Conservation (phyloP, 768 basidiomycete genomes). For the Tephrocybe sp. region DNA sequence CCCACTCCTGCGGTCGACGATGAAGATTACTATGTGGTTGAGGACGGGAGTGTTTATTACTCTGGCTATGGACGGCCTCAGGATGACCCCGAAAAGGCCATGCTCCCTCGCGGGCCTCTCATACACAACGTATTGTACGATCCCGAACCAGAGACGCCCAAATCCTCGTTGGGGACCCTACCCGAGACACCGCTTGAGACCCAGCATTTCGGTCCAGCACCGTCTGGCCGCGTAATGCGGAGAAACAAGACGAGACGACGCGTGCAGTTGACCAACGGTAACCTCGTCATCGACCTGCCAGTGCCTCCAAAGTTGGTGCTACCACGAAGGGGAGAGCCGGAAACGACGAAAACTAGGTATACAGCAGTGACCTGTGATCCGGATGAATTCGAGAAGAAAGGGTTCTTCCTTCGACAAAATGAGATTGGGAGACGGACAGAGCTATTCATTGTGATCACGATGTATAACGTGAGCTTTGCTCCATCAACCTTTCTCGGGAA, state of each 20-base stretch:
- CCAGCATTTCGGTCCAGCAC: slow-evolving; percentile 87
- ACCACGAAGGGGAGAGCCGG: slow-evolving; percentile 66
- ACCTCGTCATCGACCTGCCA: slow-evolving; percentile 80
- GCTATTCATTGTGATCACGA: slow-evolving; percentile 91
- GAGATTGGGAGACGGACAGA: slow-evolving; percentile 81
- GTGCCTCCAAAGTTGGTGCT: slow-evolving; percentile 86
- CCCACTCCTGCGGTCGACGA: slow-evolving; percentile 76
- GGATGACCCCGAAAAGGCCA: slow-evolving; percentile 42
- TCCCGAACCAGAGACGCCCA: slow-evolving; percentile 42
- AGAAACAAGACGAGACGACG: slow-evolving; percentile 77
- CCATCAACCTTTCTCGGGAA: neutral
- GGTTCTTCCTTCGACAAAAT: slow-evolving; percentile 85
- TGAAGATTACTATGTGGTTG: slow-evolving; percentile 65
- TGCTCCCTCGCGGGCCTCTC: slow-evolving; percentile 24
- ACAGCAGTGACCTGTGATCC: slow-evolving; percentile 95
- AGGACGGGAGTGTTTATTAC: slow-evolving; percentile 56
- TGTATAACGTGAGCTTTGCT: slow-evolving; percentile 79
- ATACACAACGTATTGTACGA: slow-evolving; percentile 38
- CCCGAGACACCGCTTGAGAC: slow-evolving; percentile 61
- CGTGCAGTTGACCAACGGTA: slow-evolving; percentile 83
- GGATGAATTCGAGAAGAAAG: slow-evolving; percentile 82
- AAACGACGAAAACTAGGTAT: slow-evolving; percentile 74
- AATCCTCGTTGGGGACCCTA: slow-evolving; percentile 38
- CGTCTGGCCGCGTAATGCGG: slow-evolving; percentile 72
- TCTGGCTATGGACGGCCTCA: slow-evolving; percentile 36